These are phyloP conservation scores for Populus hybrid DNA, from an alignment of 441 rosid genomes.

Conservation along the genomic window DNA sequence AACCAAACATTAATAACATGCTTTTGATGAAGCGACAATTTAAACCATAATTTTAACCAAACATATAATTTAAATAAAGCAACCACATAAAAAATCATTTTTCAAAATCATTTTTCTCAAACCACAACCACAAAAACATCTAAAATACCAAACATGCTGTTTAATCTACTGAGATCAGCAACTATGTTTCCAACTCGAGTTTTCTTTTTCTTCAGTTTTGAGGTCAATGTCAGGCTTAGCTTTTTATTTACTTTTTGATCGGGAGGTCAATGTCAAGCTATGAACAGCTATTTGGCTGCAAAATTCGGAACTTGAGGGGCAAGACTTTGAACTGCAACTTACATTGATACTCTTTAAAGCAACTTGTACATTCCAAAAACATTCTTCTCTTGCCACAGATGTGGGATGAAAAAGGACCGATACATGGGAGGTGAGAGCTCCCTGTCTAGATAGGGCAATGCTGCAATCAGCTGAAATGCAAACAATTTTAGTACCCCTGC, in stretches of 20 bases:
- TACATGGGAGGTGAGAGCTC: slow-evolving; percentile 81
- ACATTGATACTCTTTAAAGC: slow-evolving; percentile 40
- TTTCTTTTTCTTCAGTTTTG: no score
- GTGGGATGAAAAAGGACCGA: slow-evolving; percentile 87
- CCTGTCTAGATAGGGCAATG: slow-evolving; percentile 79
- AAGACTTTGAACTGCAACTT: neutral
- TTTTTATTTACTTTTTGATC: neutral
- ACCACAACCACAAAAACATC: no score
- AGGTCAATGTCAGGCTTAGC: no score
- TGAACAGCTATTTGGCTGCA: neutral
- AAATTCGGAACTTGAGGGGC: neutral
- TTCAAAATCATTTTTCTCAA: no score
- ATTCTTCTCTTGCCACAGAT: slow-evolving; percentile 75
- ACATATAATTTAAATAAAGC: no score
- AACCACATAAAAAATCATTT: no score
- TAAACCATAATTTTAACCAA: no score
- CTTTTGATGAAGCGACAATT: no score
- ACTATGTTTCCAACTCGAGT: no score
- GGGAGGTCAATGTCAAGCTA: neutral
- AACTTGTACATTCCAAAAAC: slow-evolving; percentile 83
- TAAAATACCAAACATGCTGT: no score
- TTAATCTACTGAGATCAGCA: no score
- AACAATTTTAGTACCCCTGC: neutral
- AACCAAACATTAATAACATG: no score
- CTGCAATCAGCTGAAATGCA: slow-evolving; percentile 62